These are phyloP conservation scores for Grigorovia yakushimaensis DNA, from an alignment of 805 yeast species.

Conservation along the genomic window DNA sequence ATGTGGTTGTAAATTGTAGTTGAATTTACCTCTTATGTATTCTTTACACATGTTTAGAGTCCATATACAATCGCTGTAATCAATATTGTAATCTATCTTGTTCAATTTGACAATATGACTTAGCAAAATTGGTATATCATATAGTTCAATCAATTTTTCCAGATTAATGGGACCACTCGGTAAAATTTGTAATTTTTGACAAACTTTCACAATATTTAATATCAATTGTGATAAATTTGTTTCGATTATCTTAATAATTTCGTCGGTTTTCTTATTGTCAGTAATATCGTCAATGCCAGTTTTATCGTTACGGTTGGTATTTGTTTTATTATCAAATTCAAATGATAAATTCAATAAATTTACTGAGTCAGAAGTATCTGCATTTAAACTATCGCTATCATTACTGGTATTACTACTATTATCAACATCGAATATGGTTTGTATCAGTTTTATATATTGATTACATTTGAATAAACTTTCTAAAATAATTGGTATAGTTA, in stretches of 20 bases:
- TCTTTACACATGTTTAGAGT: not conserved
- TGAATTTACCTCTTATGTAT: not conserved
- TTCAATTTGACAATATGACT: not conserved
- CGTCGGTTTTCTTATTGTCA: not conserved
- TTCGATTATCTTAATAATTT: not conserved
- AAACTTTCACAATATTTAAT: not conserved
- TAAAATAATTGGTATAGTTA: not conserved
- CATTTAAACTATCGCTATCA: too few species aligned
- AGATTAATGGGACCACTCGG: not conserved
- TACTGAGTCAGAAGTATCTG: too few species aligned
- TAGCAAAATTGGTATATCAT: not conserved
- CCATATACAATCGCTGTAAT: not conserved
- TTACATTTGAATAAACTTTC: not conserved
- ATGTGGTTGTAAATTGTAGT: not conserved
- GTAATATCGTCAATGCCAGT: too few species aligned
- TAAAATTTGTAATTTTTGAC: not conserved
- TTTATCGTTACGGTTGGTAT: not conserved
- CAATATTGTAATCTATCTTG: not conserved
- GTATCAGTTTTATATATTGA: not conserved
- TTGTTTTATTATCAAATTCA: not conserved
- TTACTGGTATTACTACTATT: not conserved
- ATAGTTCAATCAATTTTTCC: not conserved
- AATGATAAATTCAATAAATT: not conserved
- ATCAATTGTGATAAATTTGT: not conserved
- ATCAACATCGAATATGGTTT: not conserved